Percentiles rank a stretch among this genome's conserved stretches.
phyloP scores from a whole-genome alignment of 2,329 filamentous ascomycete species.

The Venturia oleaginea region DNA sequence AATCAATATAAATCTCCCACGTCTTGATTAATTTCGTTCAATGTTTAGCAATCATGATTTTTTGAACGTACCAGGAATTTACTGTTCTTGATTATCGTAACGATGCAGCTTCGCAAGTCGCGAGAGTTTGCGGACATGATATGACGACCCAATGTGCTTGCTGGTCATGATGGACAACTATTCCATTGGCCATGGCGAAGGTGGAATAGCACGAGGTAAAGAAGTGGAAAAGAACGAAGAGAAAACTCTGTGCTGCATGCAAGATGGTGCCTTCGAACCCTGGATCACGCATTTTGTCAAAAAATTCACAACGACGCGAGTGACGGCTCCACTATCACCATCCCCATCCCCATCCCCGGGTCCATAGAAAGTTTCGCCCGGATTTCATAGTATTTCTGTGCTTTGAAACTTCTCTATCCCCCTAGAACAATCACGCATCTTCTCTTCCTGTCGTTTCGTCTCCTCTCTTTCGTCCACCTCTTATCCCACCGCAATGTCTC shows the following conservation, averaged over 20 bases:
- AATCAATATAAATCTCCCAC: no score
- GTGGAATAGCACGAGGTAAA: background rate
- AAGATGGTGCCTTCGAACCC: background rate
- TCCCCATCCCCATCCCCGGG: background rate
- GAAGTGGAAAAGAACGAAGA: background rate
- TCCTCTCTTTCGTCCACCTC: background rate
- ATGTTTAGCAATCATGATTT: no score
- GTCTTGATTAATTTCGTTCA: no score
- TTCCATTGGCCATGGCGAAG: background rate
- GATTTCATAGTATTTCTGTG: background rate
- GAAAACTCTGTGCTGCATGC: background rate
- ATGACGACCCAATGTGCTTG: no score
- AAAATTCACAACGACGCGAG: background rate
- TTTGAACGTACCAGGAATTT: no score
- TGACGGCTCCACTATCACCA: background rate
- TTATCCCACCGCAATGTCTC: conserved; percentile 2
- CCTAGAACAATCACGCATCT: background rate
- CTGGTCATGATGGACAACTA: no score
- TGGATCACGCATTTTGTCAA: background rate
- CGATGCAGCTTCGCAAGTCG: no score
- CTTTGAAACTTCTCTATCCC: background rate
- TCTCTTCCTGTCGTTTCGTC: background rate
- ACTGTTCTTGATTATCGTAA: no score
- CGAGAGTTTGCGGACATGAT: no score
- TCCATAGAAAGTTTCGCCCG: background rate